Evolutionary conservation across 2,329 filamentous ascomycete species (phyloP), one percentile per base, ranked within the genome.

Genomic region (Fusarium decemcellulare): DNA sequence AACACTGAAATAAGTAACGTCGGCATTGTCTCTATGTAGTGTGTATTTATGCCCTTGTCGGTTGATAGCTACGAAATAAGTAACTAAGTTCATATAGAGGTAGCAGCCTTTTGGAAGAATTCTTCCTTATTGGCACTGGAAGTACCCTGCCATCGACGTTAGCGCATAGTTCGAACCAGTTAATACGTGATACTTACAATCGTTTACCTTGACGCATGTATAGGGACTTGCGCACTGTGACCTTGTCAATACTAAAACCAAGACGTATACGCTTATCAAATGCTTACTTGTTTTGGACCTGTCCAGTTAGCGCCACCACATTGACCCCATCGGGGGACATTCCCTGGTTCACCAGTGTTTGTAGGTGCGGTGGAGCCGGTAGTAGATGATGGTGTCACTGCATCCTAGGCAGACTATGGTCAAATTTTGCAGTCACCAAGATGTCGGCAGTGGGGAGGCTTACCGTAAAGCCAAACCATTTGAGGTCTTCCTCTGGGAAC

Each of bases 391-490:
- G 64, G 58, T 4, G 10, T 52, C 6, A 58, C 61, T 47, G 51
- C 29, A 9, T 53, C 23, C 54, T 64, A 8, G 2, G 5, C 23
- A 23, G 23, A 23, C 2, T 1, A 8, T 29, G 23, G 40, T 40
- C 30, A 67, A 43, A 6, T 1, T 9, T 30, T 44, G 37, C 5
- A n/a, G 9, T 39, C 3, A 50, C 16, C 0, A n/a, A 4, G 6
- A 15, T 4, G 5, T 8, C 0, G 2, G 14, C 23, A 18, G 5
- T 4, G 8, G 29, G 16, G 2, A 5, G 0, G n/a, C 62, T 56
- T 34, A 67, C 70, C 27, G 54, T 29, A 5, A 72, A 65, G 2
- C 68, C 63, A 16, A 72, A 72, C 68, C 68, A 72, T 18, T 65
- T 67, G 0, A 71, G 40, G 42, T 72, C 70, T 46, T 70, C 68